Percentiles rank a stretch among this genome's conserved stretches.
phyloP scores from a whole-genome alignment of 164 flowering plant species.

The Taxillus chinensis region DNA sequence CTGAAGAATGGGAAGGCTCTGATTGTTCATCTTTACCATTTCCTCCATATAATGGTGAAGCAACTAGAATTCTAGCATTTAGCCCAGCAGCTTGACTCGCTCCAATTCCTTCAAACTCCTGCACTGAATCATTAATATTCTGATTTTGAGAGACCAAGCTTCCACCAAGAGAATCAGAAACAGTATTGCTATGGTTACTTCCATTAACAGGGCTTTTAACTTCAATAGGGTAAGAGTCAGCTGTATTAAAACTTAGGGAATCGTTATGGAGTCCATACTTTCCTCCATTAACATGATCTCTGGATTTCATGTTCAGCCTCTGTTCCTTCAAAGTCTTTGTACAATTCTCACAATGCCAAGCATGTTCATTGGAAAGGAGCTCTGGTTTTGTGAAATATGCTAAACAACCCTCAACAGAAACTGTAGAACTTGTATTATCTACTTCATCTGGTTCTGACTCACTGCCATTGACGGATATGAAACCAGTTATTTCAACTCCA shows the following conservation, averaged over 20 bases:
- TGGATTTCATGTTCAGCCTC: slow-evolving; percentile 10
- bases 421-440: slow-evolving; percentile 65
- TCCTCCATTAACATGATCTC: slow-evolving; percentile 16
- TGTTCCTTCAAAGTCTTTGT: slow-evolving; percentile 35
- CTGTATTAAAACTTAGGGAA: slow-evolving; percentile 7
- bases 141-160: slow-evolving; percentile 9
- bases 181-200: slow-evolving; percentile 11
- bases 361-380: slow-evolving; percentile 74
- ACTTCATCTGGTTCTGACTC: slow-evolving; percentile 91
- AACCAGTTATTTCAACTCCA: slow-evolving; percentile 23
- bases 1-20: slow-evolving; percentile 11
- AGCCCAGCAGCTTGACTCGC: slow-evolving; percentile 11
- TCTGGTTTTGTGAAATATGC: slow-evolving; percentile 67
- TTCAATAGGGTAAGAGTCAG: slow-evolving; percentile 6
- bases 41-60: slow-evolving; percentile 9
- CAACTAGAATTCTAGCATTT: background rate
- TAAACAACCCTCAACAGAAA: slow-evolving; percentile 80
- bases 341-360: slow-evolving; percentile 88
- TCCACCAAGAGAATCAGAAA: slow-evolving; percentile 11
- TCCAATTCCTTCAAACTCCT: slow-evolving; percentile 7
- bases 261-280: slow-evolving; percentile 11
- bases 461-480: slow-evolving; percentile 38
- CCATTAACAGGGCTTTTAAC: slow-evolving; percentile 18
- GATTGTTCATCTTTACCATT: slow-evolving; percentile 6
- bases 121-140: slow-evolving; percentile 13